Evolutionary conservation across 2,329 filamentous ascomycete genomes (phyloP).

Genomic region (Talaromyces sp.): DNA sequence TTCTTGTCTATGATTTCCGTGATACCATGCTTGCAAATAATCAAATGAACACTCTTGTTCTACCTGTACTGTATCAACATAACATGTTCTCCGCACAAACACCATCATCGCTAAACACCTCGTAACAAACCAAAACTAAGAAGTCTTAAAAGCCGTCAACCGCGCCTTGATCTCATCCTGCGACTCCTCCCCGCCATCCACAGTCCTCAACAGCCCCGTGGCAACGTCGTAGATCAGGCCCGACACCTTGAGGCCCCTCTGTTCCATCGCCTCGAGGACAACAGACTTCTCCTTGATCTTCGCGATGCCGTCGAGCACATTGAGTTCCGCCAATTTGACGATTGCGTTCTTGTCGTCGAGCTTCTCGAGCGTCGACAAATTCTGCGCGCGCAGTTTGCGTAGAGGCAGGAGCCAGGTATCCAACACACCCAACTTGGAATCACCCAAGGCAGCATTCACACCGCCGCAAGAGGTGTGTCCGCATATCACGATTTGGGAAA

Average conservation of each 20-base stretch:
- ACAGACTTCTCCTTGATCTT: slow-evolving; percentile 65
- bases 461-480: slow-evolving; percentile 61
- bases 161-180: slow-evolving; percentile 39
- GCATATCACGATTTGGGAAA: slow-evolving; percentile 60
- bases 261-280: slow-evolving; percentile 65
- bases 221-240: slow-evolving; percentile 71
- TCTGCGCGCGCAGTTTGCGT: slow-evolving; percentile 52
- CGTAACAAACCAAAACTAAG: background rate
- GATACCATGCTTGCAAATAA: background rate
- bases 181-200: slow-evolving; percentile 45
- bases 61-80: background rate
- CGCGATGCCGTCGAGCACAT: slow-evolving; percentile 66
- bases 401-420: slow-evolving; percentile 61
- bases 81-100: background rate
- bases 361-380: slow-evolving; percentile 49
- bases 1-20: background rate
- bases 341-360: slow-evolving; percentile 49
- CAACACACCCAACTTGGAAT: slow-evolving; percentile 56
- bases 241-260: slow-evolving; percentile 69
- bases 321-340: slow-evolving; percentile 68
- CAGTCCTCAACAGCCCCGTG: slow-evolving; percentile 51
- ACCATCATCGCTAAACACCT: background rate
- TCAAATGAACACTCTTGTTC: background rate
- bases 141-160: slow-evolving; percentile 39
- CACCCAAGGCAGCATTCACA: slow-evolving; percentile 53